A percentile compares a stretch with the other conserved stretches of the same genome.
Conservation (phyloP, 75 land plant genomes). For the Larix kaempferi region DNA sequence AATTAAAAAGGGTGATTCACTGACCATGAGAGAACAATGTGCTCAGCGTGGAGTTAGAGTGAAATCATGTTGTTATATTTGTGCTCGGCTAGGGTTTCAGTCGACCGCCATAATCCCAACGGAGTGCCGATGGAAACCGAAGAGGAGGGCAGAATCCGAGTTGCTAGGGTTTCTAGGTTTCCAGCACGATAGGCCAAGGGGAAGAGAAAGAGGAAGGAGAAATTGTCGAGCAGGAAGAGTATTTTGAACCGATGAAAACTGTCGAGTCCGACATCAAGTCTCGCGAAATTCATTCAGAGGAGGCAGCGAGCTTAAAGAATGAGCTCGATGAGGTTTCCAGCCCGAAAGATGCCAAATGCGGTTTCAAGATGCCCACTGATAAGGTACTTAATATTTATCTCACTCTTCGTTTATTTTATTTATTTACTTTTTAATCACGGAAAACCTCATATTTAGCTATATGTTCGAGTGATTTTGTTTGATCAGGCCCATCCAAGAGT, state of each 20-base stretch:
- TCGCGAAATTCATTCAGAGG: constrained; percentile 18
- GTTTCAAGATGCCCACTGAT: neutral
- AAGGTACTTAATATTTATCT: neutral
- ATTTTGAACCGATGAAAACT: neutral
- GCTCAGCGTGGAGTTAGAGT: too few species aligned
- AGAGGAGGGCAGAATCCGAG: constrained; percentile 4
- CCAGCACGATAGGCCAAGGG: neutral
- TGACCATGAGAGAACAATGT: too few species aligned
- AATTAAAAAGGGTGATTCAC: too few species aligned
- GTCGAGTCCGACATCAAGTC: constrained; percentile 13
- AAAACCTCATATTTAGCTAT: neutral
- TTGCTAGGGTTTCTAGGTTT: constrained; percentile 5
- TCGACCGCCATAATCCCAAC: neutral
- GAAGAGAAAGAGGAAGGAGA: constrained; percentile 40
- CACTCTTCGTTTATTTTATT: neutral
- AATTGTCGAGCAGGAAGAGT: constrained; percentile 42
- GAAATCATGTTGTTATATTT: too few species aligned
- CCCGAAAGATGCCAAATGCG: neutral
- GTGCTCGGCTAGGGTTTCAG: neutral
- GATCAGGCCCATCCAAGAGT: too few species aligned
- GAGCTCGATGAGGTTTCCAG: neutral
- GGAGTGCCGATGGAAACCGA: neutral
- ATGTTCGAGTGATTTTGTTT: too few species aligned
- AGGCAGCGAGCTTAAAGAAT: neutral
- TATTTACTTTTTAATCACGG: neutral